Conservation (phyloP, 371 early-diverging fungal species). For the Chytridiales sp. region DNA sequence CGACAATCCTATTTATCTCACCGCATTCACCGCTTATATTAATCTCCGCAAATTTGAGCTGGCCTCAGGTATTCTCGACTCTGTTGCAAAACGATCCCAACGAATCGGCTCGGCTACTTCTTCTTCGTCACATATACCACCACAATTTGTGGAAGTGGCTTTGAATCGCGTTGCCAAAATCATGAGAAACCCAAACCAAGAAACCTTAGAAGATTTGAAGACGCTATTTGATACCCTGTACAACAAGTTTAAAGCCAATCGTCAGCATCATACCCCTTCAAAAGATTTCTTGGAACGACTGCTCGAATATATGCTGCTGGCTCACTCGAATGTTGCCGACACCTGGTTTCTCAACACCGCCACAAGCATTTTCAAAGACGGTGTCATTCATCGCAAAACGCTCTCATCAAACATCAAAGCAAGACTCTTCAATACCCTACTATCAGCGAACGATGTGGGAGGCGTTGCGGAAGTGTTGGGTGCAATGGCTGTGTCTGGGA, state of each 20-base stretch:
- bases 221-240: constrained; percentile 9
- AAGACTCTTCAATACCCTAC: neutral
- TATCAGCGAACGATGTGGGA: neutral
- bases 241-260: constrained; percentile 11
- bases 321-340: constrained; percentile 1
- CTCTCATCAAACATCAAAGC: neutral
- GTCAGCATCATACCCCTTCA: constrained; percentile 7
- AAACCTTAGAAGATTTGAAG: neutral
- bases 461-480: constrained; percentile 4
- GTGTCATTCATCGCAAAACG: constrained; percentile 2
- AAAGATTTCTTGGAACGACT: constrained; percentile 7
- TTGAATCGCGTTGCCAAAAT: constrained; percentile 1
- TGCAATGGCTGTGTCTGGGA: constrained; percentile 15
- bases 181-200: neutral
- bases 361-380: neutral
- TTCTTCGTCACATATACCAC: constrained; percentile 9
- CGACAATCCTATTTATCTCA: constrained; percentile 18
- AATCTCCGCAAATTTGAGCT: constrained; percentile 9
- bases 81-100: constrained; percentile 5
- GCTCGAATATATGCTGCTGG: constrained; percentile 1
- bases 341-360: constrained; percentile 8
- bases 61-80: constrained; percentile 7
- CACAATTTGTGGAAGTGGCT: constrained; percentile 9
- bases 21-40: constrained; percentile 2
- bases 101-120: constrained; percentile 4